Percentiles rank a stretch among this genome's conserved stretches.
phyloP scores from a whole-genome alignment of 2,329 filamentous ascomycete genomes.

The Ophiosphaerella korrae region DNA sequence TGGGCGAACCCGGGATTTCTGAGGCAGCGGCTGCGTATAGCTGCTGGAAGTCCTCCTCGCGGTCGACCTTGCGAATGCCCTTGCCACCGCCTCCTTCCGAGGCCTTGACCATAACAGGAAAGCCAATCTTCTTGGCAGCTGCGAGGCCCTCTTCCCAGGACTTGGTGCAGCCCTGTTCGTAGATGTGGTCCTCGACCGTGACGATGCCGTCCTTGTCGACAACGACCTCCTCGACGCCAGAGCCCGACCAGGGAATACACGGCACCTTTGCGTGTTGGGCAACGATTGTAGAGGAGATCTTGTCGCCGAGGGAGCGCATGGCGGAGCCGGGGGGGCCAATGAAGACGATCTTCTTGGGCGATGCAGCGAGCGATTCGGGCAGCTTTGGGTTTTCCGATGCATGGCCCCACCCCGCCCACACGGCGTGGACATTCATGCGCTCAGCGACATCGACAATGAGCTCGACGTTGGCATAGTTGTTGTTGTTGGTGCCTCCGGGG shows the following conservation, averaged over 20 bases:
- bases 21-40: conserved; percentile 95
- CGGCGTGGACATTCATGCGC: conserved; percentile 96
- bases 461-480: conserved; percentile 99
- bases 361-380: conserved; percentile 92
- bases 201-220: conserved; percentile 86
- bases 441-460: conserved; percentile 98
- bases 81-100: conserved; percentile 99
- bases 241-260: conserved; percentile 99
- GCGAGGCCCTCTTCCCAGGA: conserved; percentile 88
- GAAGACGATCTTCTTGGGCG: conserved; percentile 98
- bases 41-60: conserved; percentile 80
- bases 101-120: conserved; percentile 99
- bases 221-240: conserved; percentile 80
- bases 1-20: conserved; percentile 97
- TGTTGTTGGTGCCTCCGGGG: conserved; percentile 98
- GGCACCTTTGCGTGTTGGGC: conserved; percentile 95
- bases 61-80: conserved; percentile 93
- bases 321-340: conserved; percentile 97
- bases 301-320: conserved; percentile 98
- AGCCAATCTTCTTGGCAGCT: conserved; percentile 88
- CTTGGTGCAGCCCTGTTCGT: conserved; percentile 87
- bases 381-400: conserved; percentile 98
- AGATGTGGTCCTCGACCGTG: conserved; percentile 83
- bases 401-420: conserved; percentile 98
- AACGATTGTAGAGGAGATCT: conserved; percentile 99